Evolutionary conservation across 257 asterid genomes (phyloP).

Genomic region (Lycium barbarum): DNA sequence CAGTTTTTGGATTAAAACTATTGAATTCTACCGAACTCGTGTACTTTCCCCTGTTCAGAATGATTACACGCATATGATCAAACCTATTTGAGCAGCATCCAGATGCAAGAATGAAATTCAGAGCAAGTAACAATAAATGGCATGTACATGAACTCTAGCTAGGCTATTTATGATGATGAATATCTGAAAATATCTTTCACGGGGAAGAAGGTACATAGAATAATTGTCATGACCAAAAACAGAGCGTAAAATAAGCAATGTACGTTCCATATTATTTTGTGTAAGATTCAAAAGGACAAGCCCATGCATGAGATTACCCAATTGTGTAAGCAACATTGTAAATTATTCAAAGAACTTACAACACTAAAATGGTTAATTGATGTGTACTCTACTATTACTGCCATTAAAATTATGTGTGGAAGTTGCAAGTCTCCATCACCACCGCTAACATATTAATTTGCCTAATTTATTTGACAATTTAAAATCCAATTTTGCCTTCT

Average conservation of each 20-base stretch:
- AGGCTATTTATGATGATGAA: neutral
- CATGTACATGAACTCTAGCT: neutral
- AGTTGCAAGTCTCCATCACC: constrained; percentile 2
- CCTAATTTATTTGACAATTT: constrained; percentile 8
- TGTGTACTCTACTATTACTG: constrained; percentile 3
- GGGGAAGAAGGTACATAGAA: neutral
- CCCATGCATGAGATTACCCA: neutral
- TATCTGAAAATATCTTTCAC: constrained; percentile 2
- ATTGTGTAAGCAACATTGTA: constrained; percentile 13
- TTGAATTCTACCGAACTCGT: no score
- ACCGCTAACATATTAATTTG: neutral
- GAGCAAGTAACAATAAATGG: neutral
- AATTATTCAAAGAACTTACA: neutral
- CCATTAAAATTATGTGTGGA: neutral
- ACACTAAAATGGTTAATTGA: constrained; percentile 19
- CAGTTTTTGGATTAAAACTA: no score
- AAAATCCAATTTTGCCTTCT: neutral
- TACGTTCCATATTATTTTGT: neutral
- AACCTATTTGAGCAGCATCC: neutral
- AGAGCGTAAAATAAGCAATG: constrained; percentile 5
- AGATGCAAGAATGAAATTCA: neutral
- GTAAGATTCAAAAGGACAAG: neutral
- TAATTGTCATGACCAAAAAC: neutral
- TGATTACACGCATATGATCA: neutral
- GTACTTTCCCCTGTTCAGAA: no score